Base-by-base conservation (phyloP, 2,329 filamentous ascomycete species). In the Tolypocladium sp. region DNA sequence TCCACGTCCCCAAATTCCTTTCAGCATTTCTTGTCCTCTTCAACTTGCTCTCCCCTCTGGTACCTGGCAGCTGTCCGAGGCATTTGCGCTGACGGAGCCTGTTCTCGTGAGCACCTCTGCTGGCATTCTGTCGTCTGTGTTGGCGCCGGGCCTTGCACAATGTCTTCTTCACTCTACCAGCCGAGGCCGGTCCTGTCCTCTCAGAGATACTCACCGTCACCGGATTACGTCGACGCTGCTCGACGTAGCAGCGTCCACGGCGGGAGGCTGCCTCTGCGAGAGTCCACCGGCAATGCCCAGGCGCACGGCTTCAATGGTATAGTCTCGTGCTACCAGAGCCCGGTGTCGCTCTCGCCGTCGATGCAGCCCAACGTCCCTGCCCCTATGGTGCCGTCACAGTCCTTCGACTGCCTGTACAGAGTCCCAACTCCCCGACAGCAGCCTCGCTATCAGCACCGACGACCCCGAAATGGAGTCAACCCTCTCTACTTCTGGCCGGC, bases 401-500 rank as follows among this genome's bases (percentile, higher is more conserved):
- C 80, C 59, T 73, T 74, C 58, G 73, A 76, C 62, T 74, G 68
- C 64, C 69, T 76, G 25, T 75, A 75, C 63, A 68, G 73, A 37
- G 66, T 71, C n/a, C 71, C 70, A 55, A 71, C 71, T 44, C 69
- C 73, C 55, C 70, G 72, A 53, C 72, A 73, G 44, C 73, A 74
- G 65, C 65, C 71, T 60, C 67, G 71, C 38, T 70, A 67, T 53
- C 72, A 52, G 30, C 49, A 71, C 57, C 68, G 73, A 44, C 69
- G 71, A 61, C 61, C 68, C 35, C 74, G 75, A 59, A 70, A 71
- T 57, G 69, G 71, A 40, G 69, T 77, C 66, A 87, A 87, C 71
- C 84, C 85, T 53, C 80, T 88, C 64, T 84, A 84, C 66, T 78
- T 81, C 59, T 84, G 83, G 64, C 79, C 80, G 20, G 81, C 85